Evolutionary conservation across 768 basidiomycete genomes (phyloP), one percentile per base, ranked within the genome.

Genomic region (Lactifluus volemus): DNA sequence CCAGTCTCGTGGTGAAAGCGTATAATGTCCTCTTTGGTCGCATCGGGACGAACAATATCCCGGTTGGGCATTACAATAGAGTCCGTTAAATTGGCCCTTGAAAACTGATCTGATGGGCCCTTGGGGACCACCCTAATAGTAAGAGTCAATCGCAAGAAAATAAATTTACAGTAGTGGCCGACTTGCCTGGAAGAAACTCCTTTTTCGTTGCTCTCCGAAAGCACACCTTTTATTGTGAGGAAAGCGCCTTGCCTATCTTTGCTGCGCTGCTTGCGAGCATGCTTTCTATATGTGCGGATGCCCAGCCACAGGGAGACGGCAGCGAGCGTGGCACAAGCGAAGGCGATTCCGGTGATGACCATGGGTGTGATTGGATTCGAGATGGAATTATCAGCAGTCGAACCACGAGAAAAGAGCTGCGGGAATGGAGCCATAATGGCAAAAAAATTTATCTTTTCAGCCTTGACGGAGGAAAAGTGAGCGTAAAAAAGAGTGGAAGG

Each of bases 1-100:
- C 77, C 76, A 25, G 74, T 75, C 60, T 75, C 71, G 49, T 72
- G 67, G 68, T 82, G 76, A 68, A 76, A 77, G 29, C 76, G 68
- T 58, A 81, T 58, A 56, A 79, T 75, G 53, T 79, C 77, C 52
- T 79, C 73, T 49, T 73, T 72, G 38, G 74, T 69, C 53, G 67
- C 71, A 67, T 63, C 70, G 10, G 75, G 69, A 38, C 72, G 75
- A 29, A 74, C 63, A 60, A 81, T 69, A 21, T 76, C 75, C 66
- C 76, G 80, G 15, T 77, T 74, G 10, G 88, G 88, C 59, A 87
- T 74, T 29, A 81, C 64, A 56, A 88, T 73, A 45, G 75, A 75
- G 12, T 73, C 61, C 29, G 78, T 76, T 49, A 84, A 57, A 47
- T 77, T 73, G 11, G 68, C 65, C 44, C 81, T 74, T 17, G 81